Percentiles rank a stretch among this genome's conserved stretches.
Conservation (phyloP, 2,329 filamentous ascomycete species). For the Monosporascus sp. region DNA sequence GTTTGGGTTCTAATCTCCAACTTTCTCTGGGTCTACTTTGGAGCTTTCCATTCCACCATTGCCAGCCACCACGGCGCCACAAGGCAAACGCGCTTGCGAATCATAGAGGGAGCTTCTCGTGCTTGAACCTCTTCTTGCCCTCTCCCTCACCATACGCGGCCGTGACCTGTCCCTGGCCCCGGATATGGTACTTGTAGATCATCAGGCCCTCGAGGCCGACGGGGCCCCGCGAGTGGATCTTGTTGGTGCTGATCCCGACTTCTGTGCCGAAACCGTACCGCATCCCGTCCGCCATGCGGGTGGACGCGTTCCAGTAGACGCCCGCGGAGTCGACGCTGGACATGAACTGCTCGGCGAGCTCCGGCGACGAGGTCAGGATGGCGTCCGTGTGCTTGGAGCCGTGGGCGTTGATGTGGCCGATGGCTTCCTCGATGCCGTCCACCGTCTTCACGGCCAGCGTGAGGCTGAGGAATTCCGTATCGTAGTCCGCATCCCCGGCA, state of each 20-base stretch:
- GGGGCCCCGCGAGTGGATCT: slow-evolving; percentile 90
- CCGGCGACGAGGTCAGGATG: slow-evolving; percentile 68
- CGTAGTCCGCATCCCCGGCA: slow-evolving; percentile 66
- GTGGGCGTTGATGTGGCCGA: slow-evolving; percentile 86
- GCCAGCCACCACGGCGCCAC: neutral
- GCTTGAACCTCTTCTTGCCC: slow-evolving; percentile 54
- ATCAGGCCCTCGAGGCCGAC: slow-evolving; percentile 92
- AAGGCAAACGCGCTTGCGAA: neutral
- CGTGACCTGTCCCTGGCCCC: slow-evolving; percentile 78
- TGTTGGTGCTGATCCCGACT: slow-evolving; percentile 97
- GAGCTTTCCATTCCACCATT: too few relatives aligned
- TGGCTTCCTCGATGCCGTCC: slow-evolving; percentile 60
- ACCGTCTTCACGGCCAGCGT: slow-evolving; percentile 81
- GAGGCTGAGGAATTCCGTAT: slow-evolving; percentile 85
- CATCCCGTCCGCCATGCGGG: slow-evolving; percentile 93
- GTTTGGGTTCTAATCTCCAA: too few relatives aligned
- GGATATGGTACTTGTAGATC: slow-evolving; percentile 94
- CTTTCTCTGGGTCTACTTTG: too few relatives aligned
- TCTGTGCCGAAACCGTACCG: slow-evolving; percentile 96
- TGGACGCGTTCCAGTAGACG: slow-evolving; percentile 96
- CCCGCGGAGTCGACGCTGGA: slow-evolving; percentile 80
- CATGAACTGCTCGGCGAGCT: slow-evolving; percentile 76
- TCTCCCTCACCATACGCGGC: slow-evolving; percentile 65
- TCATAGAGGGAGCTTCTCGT: slow-evolving; percentile 47
- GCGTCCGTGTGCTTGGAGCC: slow-evolving; percentile 92